Evolutionary conservation across 305 asterid genomes (phyloP).

Genomic region (Fraxinus baroniana): DNA sequence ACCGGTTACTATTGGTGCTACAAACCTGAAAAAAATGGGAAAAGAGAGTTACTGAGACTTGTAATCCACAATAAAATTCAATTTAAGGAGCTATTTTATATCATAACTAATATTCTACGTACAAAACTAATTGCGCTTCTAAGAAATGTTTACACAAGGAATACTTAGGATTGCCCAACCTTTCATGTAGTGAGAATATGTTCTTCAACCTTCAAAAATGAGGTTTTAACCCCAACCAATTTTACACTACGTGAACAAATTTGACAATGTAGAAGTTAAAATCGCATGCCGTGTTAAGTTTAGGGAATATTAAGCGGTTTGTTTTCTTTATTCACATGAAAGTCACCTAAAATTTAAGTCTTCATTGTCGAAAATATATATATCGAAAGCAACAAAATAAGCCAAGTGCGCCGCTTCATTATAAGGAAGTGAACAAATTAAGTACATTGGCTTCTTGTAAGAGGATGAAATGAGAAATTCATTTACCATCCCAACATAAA

Average conservation of each 20-base stretch:
- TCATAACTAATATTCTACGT: neutral
- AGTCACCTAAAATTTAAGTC: too few species aligned
- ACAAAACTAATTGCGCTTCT: too few species aligned
- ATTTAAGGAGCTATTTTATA: neutral
- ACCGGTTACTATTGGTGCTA: neutral
- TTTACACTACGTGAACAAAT: too few species aligned
- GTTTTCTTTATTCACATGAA: too few species aligned
- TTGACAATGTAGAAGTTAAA: too few species aligned
- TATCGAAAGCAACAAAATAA: too few species aligned
- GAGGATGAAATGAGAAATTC: neutral
- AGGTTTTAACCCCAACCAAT: too few species aligned
- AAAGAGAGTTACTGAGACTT: neutral
- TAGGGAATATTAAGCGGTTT: too few species aligned
- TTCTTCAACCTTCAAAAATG: neutral
- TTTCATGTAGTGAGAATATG: neutral
- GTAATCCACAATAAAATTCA: neutral
- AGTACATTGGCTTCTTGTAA: neutral
- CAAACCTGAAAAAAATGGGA: neutral
- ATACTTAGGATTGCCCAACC: too few species aligned
- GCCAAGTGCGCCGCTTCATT: too few species aligned
- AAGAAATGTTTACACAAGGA: neutral
- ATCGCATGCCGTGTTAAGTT: neutral
- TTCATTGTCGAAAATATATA: too few species aligned
- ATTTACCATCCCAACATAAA: conserved; percentile 7
- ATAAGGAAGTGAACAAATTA: too few species aligned